phyloP scores from a whole-genome alignment of 148 eudicot species.

The Silene uniflora region DNA sequence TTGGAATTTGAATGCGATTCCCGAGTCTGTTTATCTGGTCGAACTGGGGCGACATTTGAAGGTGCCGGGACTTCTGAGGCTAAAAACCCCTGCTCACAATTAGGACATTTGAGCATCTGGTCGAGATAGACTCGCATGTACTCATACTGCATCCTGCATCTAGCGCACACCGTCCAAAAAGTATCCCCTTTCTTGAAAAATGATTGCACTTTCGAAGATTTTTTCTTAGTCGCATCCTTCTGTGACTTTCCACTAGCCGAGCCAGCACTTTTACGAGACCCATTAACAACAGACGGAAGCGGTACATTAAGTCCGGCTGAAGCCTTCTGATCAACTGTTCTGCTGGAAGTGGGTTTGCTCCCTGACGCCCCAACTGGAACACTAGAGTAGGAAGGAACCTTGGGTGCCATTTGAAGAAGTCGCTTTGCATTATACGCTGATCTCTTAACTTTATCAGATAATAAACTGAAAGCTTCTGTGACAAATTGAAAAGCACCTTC shows the following conservation, averaged over 20 bases:
- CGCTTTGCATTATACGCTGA: slow-evolving; percentile 57
- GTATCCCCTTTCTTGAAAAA: slow-evolving; percentile 46
- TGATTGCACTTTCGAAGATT: slow-evolving; percentile 30
- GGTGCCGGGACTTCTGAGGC: slow-evolving; percentile 71
- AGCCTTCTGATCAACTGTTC: slow-evolving; percentile 33
- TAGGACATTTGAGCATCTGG: slow-evolving; percentile 64
- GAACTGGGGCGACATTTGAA: slow-evolving; percentile 32
- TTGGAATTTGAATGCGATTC: slow-evolving; percentile 25
- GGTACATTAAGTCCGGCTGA: slow-evolving; percentile 43
- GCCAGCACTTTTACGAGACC: slow-evolving; percentile 34
- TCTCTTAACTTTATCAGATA: slow-evolving; percentile 71
- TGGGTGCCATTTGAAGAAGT: slow-evolving; percentile 37
- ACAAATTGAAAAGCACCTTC: slow-evolving; percentile 80
- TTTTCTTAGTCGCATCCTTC: slow-evolving; percentile 27
- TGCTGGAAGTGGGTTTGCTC: slow-evolving; percentile 13
- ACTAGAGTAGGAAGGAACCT: slow-evolving; percentile 18
- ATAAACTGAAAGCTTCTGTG: slow-evolving; percentile 58
- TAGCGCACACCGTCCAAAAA: slow-evolving; percentile 79
- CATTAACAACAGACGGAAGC: slow-evolving; percentile 40
- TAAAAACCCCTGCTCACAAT: slow-evolving; percentile 49
- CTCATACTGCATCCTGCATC: slow-evolving; percentile 87
- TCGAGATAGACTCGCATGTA: slow-evolving; percentile 60
- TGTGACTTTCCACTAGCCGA: slow-evolving; percentile 31
- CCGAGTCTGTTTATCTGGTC: slow-evolving; percentile 31
- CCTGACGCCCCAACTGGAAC: slow-evolving; percentile 17